phyloP scores from a whole-genome alignment of 768 basidiomycete species.

The Pisolithus microcarpus region DNA sequence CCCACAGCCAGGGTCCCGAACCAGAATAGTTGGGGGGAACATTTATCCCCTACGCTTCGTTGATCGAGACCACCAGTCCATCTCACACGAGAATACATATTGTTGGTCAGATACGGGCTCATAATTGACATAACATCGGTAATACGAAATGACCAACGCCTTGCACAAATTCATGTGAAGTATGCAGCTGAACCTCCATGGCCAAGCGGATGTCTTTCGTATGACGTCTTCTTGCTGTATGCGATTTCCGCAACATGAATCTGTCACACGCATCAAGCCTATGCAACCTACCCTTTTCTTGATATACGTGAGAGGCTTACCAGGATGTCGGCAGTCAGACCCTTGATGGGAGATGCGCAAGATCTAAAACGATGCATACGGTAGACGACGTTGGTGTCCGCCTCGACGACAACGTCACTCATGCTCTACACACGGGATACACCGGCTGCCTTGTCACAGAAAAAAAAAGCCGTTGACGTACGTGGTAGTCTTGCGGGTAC shows the following conservation, averaged over 20 bases:
- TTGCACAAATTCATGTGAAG: conserved; percentile 21
- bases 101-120: not conserved
- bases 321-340: conserved; percentile 76
- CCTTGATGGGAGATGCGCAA: conserved; percentile 73
- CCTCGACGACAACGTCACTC: conserved; percentile 39
- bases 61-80: not conserved
- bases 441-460: not conserved
- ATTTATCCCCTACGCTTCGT: not conserved
- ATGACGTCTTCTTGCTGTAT: conserved; percentile 43
- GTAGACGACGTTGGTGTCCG: conserved; percentile 49
- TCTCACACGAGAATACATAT: not conserved
- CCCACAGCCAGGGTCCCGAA: not conserved
- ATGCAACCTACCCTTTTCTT: not conserved
- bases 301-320: conserved; percentile 32
- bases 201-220: conserved; percentile 50
- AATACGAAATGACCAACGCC: not conserved
- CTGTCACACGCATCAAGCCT: conserved; percentile 10
- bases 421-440: conserved; percentile 39
- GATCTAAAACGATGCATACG: conserved; percentile 83
- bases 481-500: conserved; percentile 66
- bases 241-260: conserved; percentile 55
- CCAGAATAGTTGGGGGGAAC: too few species aligned
- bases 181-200: conserved; percentile 32
- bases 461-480: conserved; percentile 29
- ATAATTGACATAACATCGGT: not conserved